Conservation (phyloP, 306 rosid genomes). For the Cucumis sativus region DNA sequence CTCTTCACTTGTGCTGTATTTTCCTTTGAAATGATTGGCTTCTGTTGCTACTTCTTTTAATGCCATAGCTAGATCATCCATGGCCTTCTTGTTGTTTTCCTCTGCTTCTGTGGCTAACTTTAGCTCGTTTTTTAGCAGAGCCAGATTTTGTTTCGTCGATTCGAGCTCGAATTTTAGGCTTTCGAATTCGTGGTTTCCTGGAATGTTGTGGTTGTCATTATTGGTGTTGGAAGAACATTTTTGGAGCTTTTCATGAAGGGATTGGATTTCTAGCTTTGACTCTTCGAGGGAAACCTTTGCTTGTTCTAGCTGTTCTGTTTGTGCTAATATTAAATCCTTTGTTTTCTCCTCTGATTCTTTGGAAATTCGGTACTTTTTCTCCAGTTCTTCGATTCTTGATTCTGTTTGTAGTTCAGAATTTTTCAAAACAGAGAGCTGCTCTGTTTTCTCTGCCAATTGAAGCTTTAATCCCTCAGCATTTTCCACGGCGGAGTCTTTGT, state of each 20-base stretch:
- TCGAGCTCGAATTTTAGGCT: conserved; percentile 16
- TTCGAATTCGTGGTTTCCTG: conserved; percentile 4
- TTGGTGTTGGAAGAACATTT: not conserved
- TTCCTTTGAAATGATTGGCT: conserved; percentile 42
- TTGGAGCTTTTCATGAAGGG: conserved; percentile 26
- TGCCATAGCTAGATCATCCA: conserved; percentile 82
- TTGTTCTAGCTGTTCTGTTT: conserved; percentile 50
- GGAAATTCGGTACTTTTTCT: conserved; percentile 25
- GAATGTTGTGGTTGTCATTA: not conserved
- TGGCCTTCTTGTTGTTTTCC: conserved; percentile 61
- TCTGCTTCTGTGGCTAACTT: conserved; percentile 48
- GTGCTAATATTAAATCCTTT: conserved; percentile 40
- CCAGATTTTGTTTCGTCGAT: conserved; percentile 8
- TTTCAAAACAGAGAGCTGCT: conserved; percentile 17
- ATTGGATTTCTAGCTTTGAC: conserved; percentile 33
- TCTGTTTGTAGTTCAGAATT: conserved; percentile 25
- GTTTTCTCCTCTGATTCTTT: conserved; percentile 43
- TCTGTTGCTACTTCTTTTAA: conserved; percentile 83
- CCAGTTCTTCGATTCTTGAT: conserved; percentile 28
- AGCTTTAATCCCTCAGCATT: not conserved
- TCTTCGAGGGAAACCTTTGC: conserved; percentile 45
- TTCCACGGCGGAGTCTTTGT: not conserved
- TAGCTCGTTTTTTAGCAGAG: conserved; percentile 33
- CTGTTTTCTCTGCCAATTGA: not conserved
- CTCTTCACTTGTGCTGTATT: conserved; percentile 23